These are phyloP conservation scores for Ceratocystiopsis minuta DNA, from an alignment of 2,329 filamentous ascomycete species.

Conservation along the genomic window DNA sequence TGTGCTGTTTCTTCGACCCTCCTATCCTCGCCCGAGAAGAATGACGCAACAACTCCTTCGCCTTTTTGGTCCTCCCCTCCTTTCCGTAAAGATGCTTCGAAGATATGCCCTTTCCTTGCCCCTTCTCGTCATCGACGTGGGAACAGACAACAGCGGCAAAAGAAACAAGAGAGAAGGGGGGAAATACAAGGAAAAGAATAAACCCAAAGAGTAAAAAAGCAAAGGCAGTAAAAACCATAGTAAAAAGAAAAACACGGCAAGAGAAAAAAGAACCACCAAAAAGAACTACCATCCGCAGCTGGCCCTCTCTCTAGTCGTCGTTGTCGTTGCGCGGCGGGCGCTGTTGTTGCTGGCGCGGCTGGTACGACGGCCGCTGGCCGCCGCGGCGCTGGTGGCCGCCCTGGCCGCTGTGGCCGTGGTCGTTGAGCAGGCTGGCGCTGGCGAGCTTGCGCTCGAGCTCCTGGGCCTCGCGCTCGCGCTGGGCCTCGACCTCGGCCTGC, in stretches of 20 bases:
- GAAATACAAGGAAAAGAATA: neutral
- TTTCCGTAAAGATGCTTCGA: too few relatives aligned
- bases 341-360: conserved; percentile 13
- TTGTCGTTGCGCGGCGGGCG: conserved; percentile 32
- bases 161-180: too few relatives aligned
- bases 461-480: conserved; percentile 60
- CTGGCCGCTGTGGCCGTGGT: conserved; percentile 15
- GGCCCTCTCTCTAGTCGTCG: conserved; percentile 23
- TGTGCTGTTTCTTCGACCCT: too few relatives aligned
- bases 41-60: too few relatives aligned
- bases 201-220: neutral
- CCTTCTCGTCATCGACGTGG: neutral
- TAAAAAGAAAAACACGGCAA: neutral
- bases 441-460: conserved; percentile 46
- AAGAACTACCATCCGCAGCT: neutral
- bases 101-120: too few relatives aligned
- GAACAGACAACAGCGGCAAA: too few relatives aligned
- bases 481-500: conserved; percentile 58
- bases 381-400: conserved; percentile 9
- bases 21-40: too few relatives aligned
- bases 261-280: neutral
- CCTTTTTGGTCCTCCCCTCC: too few relatives aligned
- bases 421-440: conserved; percentile 12
- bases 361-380: conserved; percentile 8
- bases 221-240: neutral